Percentiles rank a stretch among this genome's conserved stretches.
phyloP scores from a whole-genome alignment of 225 moss, liverwort and hornwort species.

The Physcomitrium patens region DNA sequence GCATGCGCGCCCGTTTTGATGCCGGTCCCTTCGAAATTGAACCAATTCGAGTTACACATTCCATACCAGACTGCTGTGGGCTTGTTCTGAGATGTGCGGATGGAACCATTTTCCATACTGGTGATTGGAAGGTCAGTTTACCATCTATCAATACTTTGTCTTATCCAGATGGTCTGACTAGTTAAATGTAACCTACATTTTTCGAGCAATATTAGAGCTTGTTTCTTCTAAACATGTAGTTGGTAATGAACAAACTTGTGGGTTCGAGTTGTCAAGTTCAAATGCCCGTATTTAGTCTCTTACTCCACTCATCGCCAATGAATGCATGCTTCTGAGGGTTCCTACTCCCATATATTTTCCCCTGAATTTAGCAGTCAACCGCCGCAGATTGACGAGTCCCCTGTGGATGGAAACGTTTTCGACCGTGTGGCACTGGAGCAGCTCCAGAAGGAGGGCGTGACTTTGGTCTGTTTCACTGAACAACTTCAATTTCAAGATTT shows the following conservation, averaged over 20 bases:
- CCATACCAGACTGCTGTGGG: slow-evolving; percentile 98
- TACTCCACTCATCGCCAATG: not conserved
- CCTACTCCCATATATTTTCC: not conserved
- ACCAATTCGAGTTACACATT: slow-evolving; percentile 94
- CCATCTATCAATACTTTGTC: not conserved
- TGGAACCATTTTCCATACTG: slow-evolving; percentile 94
- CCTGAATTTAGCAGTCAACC: slow-evolving; percentile 18
- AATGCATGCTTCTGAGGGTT: slow-evolving; percentile 13
- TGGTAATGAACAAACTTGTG: not conserved
- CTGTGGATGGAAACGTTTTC: slow-evolving; percentile 96
- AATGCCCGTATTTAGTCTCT: not conserved
- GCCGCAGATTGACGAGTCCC: slow-evolving; percentile 98
- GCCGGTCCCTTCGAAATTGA: slow-evolving; percentile 99
- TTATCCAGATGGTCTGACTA: not conserved
- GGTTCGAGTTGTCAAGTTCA: not conserved
- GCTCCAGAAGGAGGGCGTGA: slow-evolving; percentile 97
- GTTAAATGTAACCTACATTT: not conserved
- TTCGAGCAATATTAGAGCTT: not conserved
- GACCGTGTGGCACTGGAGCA: slow-evolving; percentile 88
- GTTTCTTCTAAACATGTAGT: not conserved
- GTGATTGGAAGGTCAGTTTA: slow-evolving; percentile 92
- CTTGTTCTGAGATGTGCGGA: slow-evolving; percentile 87
- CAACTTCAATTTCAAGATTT: not conserved
- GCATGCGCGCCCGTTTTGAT: slow-evolving; percentile 77
- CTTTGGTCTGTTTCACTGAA: slow-evolving; percentile 64